Percentiles rank a stretch among this genome's conserved stretches.
phyloP scores from a whole-genome alignment of 2,329 filamentous ascomycete species.

The Venturia asperata region DNA sequence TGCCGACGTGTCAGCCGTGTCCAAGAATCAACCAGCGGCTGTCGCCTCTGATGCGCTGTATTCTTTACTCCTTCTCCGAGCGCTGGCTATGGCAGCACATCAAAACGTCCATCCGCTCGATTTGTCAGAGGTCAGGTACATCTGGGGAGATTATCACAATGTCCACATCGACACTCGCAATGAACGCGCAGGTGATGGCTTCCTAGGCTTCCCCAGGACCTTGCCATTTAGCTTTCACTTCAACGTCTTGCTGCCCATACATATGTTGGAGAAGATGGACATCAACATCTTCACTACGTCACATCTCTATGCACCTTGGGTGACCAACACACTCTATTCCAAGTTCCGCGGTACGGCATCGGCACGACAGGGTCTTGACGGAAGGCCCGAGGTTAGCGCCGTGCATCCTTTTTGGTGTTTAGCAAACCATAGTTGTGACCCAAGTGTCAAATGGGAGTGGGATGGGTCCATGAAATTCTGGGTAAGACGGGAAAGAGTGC shows the following conservation, averaged over 20 bases:
- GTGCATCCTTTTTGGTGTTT: constrained; percentile 96
- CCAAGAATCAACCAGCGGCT: constrained; percentile 49
- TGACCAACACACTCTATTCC: constrained; percentile 84
- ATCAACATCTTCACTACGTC: constrained; percentile 60
- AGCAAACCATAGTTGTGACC: constrained; percentile 92
- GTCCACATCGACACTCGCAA: background rate
- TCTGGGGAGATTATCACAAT: constrained; percentile 55
- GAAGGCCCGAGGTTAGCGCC: constrained; percentile 81
- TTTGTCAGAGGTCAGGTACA: constrained; percentile 54
- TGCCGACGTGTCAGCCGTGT: constrained; percentile 48
- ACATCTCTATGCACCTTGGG: constrained; percentile 63
- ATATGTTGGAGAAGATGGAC: constrained; percentile 78
- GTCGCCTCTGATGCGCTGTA: constrained; percentile 56
- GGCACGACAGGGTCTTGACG: constrained; percentile 62
- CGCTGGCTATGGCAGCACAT: constrained; percentile 54
- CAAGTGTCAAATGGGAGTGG: constrained; percentile 94
- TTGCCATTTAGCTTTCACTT: constrained; percentile 71
- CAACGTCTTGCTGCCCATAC: constrained; percentile 67
- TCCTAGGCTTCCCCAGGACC: constrained; percentile 34
- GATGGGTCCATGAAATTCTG: constrained; percentile 67
- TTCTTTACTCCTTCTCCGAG: constrained; percentile 51
- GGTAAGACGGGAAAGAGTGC: constrained; percentile 52
- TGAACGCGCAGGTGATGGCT: constrained; percentile 17
- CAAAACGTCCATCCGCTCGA: constrained; percentile 53
- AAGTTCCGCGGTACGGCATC: constrained; percentile 93